These are phyloP conservation scores for Penicillium cinerascens DNA, from an alignment of 495 filamentous ascomycete species.

Conservation along the genomic window DNA sequence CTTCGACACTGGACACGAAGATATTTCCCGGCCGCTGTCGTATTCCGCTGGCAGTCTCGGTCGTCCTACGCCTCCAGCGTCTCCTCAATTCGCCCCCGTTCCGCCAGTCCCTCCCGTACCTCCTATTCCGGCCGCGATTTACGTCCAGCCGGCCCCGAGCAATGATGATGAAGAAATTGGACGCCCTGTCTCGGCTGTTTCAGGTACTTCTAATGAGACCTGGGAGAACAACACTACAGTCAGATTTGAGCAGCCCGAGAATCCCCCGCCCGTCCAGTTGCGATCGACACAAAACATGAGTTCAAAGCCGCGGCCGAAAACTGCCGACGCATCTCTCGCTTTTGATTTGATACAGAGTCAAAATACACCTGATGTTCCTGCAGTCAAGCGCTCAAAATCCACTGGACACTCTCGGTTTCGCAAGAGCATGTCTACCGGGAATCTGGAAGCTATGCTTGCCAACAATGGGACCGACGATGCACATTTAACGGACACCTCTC, in stretches of 20 bases:
- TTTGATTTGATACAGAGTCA: constrained; percentile 22
- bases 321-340: constrained; percentile 50
- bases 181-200: constrained; percentile 67
- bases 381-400: constrained; percentile 36
- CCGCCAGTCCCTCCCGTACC: constrained; percentile 22
- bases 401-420: constrained; percentile 34
- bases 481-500: constrained; percentile 25
- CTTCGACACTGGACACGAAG: constrained; percentile 25
- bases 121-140: constrained; percentile 19
- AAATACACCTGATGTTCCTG: constrained; percentile 12
- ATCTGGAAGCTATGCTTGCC: constrained; percentile 24
- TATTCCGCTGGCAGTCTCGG: constrained; percentile 32
- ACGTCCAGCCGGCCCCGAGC: constrained; percentile 40
- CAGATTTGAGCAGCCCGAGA: constrained; percentile 30
- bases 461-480: constrained; percentile 21
- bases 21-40: constrained; percentile 34
- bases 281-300: constrained; percentile 55
- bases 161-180: constrained; percentile 63
- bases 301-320: constrained; percentile 43
- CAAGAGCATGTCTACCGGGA: constrained; percentile 33
- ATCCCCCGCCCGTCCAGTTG: constrained; percentile 61
- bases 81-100: constrained; percentile 30
- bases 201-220: constrained; percentile 70
- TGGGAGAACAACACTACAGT: constrained; percentile 61
- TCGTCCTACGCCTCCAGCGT: constrained; percentile 35